Evolutionary conservation across 305 asterid genomes (phyloP).

Genomic region (Petunia hybrid): DNA sequence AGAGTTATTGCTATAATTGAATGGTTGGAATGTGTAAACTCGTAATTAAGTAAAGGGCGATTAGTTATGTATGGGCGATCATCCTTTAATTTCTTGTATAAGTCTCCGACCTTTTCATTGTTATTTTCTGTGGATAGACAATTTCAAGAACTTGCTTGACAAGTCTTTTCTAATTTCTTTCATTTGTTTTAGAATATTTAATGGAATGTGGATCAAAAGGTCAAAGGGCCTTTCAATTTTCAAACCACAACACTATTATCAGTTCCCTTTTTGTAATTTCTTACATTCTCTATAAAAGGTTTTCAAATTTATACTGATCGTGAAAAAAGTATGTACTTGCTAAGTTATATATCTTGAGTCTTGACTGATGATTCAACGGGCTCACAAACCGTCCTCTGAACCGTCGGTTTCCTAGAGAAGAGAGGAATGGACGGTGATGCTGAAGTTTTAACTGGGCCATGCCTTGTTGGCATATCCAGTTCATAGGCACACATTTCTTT

Average conservation of each 20-base stretch:
- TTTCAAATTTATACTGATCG: too few relatives aligned
- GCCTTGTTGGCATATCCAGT: not conserved
- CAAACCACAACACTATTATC: not conserved
- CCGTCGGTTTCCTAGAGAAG: not conserved
- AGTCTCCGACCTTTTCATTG: not conserved
- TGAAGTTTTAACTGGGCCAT: not conserved
- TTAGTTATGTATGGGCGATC: not conserved
- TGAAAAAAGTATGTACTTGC: too few relatives aligned
- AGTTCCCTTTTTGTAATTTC: not conserved
- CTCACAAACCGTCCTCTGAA: not conserved
- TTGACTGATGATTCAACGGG: not conserved
- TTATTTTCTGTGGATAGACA: not conserved
- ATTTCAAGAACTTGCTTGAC: conserved; percentile 25
- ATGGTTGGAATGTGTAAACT: too few relatives aligned
- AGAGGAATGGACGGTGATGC: not conserved
- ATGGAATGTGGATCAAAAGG: not conserved
- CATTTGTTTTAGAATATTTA: not conserved
- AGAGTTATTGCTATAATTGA: too few relatives aligned
- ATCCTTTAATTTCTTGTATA: not conserved
- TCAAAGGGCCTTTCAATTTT: not conserved
- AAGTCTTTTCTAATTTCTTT: not conserved
- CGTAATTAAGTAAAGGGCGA: too few relatives aligned
- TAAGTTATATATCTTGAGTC: not conserved
- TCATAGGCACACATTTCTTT: not conserved
- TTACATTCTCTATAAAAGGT: not conserved